Conservation (phyloP, 73 alveolate genomes). For the Paramecium sexaurelia region DNA sequence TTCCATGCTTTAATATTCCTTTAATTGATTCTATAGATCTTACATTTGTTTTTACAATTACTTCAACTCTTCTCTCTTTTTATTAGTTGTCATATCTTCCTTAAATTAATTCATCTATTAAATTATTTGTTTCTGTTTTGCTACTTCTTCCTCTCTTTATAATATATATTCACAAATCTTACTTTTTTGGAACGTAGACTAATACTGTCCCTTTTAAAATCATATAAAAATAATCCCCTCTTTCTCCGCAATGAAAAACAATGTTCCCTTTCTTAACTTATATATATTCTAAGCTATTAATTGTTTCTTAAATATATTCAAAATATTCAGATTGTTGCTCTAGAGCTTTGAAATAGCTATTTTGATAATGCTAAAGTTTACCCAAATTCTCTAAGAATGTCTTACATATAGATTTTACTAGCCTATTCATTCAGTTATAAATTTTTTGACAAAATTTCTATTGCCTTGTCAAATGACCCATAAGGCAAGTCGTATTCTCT, state of each 20-base stretch:
- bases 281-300: background rate
- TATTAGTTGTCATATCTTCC: background rate
- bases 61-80: background rate
- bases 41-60: background rate
- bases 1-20: background rate
- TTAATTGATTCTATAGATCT: background rate
- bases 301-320: background rate
- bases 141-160: background rate
- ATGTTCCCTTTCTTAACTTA: background rate
- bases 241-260: constrained; percentile 36
- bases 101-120: background rate
- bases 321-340: background rate
- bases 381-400: background rate
- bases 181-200: constrained; percentile 23
- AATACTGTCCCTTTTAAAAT: background rate
- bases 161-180: background rate
- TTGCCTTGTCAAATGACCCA: background rate
- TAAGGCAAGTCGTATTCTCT: background rate
- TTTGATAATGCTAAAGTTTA: background rate
- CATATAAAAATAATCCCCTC: constrained; percentile 31
- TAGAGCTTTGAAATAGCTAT: background rate
- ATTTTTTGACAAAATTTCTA: background rate
- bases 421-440: background rate
- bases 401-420: background rate
- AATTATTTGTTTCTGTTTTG: background rate